Base-by-base conservation (phyloP, 2,329 filamentous ascomycete species). In the Microdochium bolleyi region DNA sequence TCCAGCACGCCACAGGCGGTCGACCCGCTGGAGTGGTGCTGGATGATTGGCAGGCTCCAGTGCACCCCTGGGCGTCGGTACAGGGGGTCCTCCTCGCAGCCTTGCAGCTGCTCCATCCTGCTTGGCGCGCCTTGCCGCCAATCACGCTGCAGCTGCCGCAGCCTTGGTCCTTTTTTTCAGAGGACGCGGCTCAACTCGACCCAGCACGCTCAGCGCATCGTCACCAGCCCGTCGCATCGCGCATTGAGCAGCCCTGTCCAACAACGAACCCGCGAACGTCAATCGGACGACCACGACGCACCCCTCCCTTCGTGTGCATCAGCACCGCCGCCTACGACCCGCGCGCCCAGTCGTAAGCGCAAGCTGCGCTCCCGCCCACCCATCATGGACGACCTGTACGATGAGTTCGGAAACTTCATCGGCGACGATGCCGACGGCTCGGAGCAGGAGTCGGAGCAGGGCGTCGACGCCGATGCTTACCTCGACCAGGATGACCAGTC, bases 321-420 rank as follows among this genome's bases (percentile, higher is more conserved):
- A 16, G 34, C 34, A 14, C 11, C 34, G 14, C 8, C 30, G 30
- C 11, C 41, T 19, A 22, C 19, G 9, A 19, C 16, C 41, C 14
- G 21, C 13, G 21, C 41, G 21, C 21, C 16, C 10, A 46, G n/a
- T 19, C 19, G n/a, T 11, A 24, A n/a, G 41, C 41, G 41, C 30
- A n/a, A 14, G 27, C 34, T n/a, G 27, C 49, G 27, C 25, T 21
- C 14, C 49, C 21, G 10, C 14, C 48, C 54, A 73, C 63, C 48
- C 48, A 49, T 30, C 63, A 94, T 96, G 91, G 92, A 96, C 77
- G 92, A 96, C 72, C 84, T 96, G 62, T 96, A 97, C 70, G 92
- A 97, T 75, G 92, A 97, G 89, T 97, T 97, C 74, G 92, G 92
- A 66, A 97, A 97, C 76, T 97, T 94, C 73, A 96, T 97, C 67